Base-by-base conservation (phyloP, 73 alveolate genomes). In the Stentor coeruleus region DNA sequence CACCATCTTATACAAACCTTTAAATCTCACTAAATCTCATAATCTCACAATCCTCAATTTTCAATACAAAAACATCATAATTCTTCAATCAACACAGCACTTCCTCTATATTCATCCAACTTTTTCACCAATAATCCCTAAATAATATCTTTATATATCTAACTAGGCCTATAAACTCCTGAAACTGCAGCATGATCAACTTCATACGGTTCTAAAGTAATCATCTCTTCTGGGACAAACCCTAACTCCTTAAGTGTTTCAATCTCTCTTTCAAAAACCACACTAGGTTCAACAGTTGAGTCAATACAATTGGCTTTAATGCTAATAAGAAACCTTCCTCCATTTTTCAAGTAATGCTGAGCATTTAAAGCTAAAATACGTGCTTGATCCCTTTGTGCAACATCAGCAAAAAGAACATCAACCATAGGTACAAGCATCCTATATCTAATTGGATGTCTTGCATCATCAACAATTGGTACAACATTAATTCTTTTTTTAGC, bases 381-480 rank as follows among this genome's bases (percentile, higher is more conserved):
- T 35, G 99, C 98, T 88, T 97, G 96, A 38, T 81, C 87, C 31
- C 99, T 99, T 86, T 97, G 96, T 4, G 99, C 99, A 75, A 97
- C 99, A 86, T 97, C 99, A 59, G 99, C 99, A 86, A 98, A 98
- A 83, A 98, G 93, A 80, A 90, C 98, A 82, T 98, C 99, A 31
- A 95, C 99, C 99, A 97, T 97, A 58, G 99, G 99, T 39, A 98
- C 98, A 59, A 98, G 94, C 98, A 98, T 95, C 89, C 99, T 89
- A 84, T 97, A 98, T 82, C 95, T 98, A 85, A 91, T 93, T 31
- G 99, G 99, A 84, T 96, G 98, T 76, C 99, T 93, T 33, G 99
- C 99, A 84, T 98, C 99, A 88, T 96, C 99, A 77, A 98, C 98
- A 28, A 98, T 98, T 57, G 99, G 99, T 40, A 98, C 97, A 81